Evolutionary conservation across 148 eudicot species (phyloP), one percentile per base, ranked within the genome.

Genomic region (Heliosperma pusillum): DNA sequence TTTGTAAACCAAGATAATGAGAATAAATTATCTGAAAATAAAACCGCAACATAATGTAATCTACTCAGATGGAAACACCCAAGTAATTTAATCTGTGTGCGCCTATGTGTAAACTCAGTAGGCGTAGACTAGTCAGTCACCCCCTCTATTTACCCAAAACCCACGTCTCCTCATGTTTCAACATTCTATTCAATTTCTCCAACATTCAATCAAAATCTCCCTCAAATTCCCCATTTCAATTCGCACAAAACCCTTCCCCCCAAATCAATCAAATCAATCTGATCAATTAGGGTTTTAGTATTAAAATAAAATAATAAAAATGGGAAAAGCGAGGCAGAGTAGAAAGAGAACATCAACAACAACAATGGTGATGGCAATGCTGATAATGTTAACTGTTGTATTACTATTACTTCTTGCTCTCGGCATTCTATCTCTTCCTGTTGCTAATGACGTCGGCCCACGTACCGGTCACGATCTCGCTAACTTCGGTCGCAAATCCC

Each of bases 371-470:
- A 80, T 93, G 7, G 82, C 92, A 29, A 86, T 91, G 92, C 82
- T 91, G 19, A 73, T 93, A 17, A 89, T 91, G 98, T 68, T 89
- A 4, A 81, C 89, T 1, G 62, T 89, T 1, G 90, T 89, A 0
- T 81, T 94, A 13, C 76, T 91, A 27, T 72, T 94, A 74, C 97
- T 94, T 68, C 88, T 94, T 53, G 93, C 93, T 61, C 88, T 94
- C 10, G 98, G 98, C 20, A 91, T 94, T 42, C 85, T 94, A 68
- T 88, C 91, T 75, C 92, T 94, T 22, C 98, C 98, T 22, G 82
- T 84, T 44, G 79, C 78, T 61, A 80, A 87, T 71, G 86, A 86
- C 45, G 69, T 2, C 69, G 88, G 74, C 13, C 66, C 78, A 4
- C 56, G 74, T 11, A 72, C 86, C 7, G 78, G 80, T 55, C 76